phyloP scores from a whole-genome alignment of 2,329 filamentous ascomycete genomes.

The Cercospora berteroae region DNA sequence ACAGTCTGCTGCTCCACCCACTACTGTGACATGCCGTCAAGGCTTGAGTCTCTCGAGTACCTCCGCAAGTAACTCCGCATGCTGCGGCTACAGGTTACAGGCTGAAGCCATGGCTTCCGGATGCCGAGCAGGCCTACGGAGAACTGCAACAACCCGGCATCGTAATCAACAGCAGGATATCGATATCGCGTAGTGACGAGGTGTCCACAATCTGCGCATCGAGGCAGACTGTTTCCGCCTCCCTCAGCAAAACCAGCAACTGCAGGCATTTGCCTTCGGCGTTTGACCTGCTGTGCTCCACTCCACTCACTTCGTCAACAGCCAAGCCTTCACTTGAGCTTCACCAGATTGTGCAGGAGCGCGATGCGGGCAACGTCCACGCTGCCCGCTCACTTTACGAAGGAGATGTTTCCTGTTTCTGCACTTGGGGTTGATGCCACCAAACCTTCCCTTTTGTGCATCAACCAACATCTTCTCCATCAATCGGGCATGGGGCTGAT shows the following conservation, averaged over 20 bases:
- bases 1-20: not conserved
- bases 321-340: not conserved
- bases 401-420: not conserved
- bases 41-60: not conserved
- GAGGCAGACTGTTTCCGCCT: not conserved
- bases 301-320: not conserved
- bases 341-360: not conserved
- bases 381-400: not conserved
- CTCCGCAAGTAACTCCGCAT: not conserved
- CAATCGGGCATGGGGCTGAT: not conserved
- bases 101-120: not conserved
- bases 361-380: not conserved
- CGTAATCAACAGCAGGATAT: not conserved
- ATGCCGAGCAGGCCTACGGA: not conserved
- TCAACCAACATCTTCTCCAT: not conserved
- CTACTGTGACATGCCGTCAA: not conserved
- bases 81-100: not conserved
- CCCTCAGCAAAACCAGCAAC: not conserved
- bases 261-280: not conserved
- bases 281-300: not conserved
- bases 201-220: not conserved
- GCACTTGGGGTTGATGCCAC: not conserved
- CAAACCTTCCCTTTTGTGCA: not conserved
- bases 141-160: not conserved
- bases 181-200: not conserved